A percentile compares a stretch with the other conserved stretches of the same genome.
Conservation (phyloP, 352 stramenopile genomes). For the Blastocystis sp. region DNA sequence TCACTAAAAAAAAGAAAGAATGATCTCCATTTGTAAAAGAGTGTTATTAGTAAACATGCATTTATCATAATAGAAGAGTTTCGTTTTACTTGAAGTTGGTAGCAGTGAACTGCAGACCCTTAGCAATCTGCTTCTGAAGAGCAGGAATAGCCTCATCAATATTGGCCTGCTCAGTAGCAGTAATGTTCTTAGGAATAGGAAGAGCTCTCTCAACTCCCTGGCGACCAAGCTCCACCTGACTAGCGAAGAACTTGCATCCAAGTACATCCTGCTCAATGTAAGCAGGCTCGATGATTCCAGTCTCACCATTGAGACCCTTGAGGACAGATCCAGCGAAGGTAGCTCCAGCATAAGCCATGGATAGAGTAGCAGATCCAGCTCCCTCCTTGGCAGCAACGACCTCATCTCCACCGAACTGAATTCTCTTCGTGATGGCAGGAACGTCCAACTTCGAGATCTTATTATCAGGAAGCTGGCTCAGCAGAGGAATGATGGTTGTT, state of each 20-base stretch:
- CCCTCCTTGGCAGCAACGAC: slow-evolving; percentile 84
- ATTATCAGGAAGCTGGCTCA: slow-evolving; percentile 85
- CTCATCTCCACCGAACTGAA: slow-evolving; percentile 88
- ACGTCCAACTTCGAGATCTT: slow-evolving; percentile 86
- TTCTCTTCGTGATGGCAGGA: slow-evolving; percentile 87
- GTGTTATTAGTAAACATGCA: no score
- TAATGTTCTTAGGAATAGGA: slow-evolving; percentile 76
- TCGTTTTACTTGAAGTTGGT: neutral
- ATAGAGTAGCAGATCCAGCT: slow-evolving; percentile 91
- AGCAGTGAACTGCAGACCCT: slow-evolving; percentile 30
- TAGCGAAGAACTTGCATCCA: slow-evolving; percentile 87
- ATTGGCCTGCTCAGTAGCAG: slow-evolving; percentile 64
- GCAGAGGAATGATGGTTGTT: slow-evolving; percentile 95
- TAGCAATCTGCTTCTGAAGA: slow-evolving; percentile 53
- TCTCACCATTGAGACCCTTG: slow-evolving; percentile 84
- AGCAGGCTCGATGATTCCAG: slow-evolving; percentile 88
- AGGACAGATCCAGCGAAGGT: slow-evolving; percentile 85
- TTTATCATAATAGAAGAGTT: no score
- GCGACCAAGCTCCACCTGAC: slow-evolving; percentile 73
- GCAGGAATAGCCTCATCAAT: slow-evolving; percentile 46
- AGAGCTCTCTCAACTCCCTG: slow-evolving; percentile 89
- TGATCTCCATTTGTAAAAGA: no score
- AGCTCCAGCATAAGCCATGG: slow-evolving; percentile 94
- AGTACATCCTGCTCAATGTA: slow-evolving; percentile 92
- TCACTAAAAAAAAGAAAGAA: no score